phyloP scores from a whole-genome alignment of 768 basidiomycete genomes.

The Russula lepida region DNA sequence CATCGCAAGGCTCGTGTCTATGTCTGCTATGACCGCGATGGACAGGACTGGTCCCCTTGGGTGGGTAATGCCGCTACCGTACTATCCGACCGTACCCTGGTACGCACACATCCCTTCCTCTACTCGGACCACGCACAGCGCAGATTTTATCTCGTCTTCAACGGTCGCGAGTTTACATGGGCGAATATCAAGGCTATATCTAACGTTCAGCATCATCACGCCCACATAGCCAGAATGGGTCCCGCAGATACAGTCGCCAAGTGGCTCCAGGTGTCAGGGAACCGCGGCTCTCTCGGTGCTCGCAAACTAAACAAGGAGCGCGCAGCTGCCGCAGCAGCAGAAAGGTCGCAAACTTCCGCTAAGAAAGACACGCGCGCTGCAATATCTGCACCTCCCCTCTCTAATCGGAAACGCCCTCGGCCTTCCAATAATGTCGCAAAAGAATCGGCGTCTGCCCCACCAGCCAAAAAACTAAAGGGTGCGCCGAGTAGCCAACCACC shows the following conservation, averaged over 20 bases:
- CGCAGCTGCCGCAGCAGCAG: background rate
- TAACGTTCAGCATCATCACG: background rate
- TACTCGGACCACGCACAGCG: conserved; percentile 14
- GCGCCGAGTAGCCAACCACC: background rate
- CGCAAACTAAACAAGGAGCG: background rate
- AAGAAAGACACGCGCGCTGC: background rate
- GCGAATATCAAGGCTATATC: conserved; percentile 11
- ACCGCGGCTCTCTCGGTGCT: background rate
- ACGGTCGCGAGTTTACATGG: conserved; percentile 9
- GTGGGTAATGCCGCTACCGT: background rate
- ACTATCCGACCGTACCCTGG: background rate
- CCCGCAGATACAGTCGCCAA: conserved; percentile 11
- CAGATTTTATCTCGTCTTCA: conserved; percentile 13
- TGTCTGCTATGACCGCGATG: conserved; percentile 7
- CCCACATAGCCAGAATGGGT: background rate
- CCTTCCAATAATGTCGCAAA: background rate
- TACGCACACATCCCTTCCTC: conserved; percentile 12
- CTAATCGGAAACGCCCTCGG: background rate
- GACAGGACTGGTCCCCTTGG: conserved; percentile 15
- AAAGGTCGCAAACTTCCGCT: too few relatives aligned
- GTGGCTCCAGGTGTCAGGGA: conserved; percentile 11
- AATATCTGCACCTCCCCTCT: background rate
- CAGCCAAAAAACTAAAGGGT: background rate
- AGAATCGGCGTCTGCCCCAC: conserved; percentile 6
- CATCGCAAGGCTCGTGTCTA: conserved; percentile 17